phyloP scores from a whole-genome alignment of 2,329 filamentous ascomycete species.

The Cryphonectria japonica region DNA sequence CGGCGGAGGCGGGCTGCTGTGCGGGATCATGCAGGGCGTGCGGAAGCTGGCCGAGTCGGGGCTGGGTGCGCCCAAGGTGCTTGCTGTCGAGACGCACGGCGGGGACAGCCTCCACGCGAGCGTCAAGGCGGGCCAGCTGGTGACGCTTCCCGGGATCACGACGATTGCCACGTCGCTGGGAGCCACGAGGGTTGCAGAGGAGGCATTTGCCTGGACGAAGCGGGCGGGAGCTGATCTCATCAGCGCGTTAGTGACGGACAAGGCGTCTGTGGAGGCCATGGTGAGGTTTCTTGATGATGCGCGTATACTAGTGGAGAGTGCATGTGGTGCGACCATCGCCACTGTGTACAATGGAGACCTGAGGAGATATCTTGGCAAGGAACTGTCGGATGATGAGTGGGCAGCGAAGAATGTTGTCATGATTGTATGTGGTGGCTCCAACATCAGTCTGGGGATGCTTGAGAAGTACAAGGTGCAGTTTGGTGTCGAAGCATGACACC shows the following conservation, averaged over 20 bases:
- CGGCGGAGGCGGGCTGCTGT: slow-evolving; percentile 72
- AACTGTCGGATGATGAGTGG: slow-evolving; percentile 59
- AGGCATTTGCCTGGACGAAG: slow-evolving; percentile 61
- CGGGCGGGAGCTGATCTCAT: slow-evolving; percentile 47
- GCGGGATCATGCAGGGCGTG: slow-evolving; percentile 67
- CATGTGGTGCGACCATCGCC: slow-evolving; percentile 82
- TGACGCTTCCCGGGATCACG: slow-evolving; percentile 71
- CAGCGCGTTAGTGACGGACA: slow-evolving; percentile 70
- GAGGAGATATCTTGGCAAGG: slow-evolving; percentile 60
- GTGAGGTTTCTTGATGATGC: slow-evolving; percentile 82
- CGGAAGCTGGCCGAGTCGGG: slow-evolving; percentile 42
- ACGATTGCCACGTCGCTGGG: slow-evolving; percentile 73
- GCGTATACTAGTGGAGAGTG: slow-evolving; percentile 77
- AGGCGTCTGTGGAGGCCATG: slow-evolving; percentile 78
- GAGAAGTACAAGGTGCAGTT: slow-evolving; percentile 59
- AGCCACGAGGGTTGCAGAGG: slow-evolving; percentile 64
- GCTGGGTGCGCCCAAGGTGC: slow-evolving; percentile 47
- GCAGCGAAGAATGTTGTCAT: slow-evolving; percentile 75
- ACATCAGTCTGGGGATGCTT: slow-evolving; percentile 66
- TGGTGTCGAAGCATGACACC: slow-evolving; percentile 33
- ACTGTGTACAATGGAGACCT: slow-evolving; percentile 67
- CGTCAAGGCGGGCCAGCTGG: slow-evolving; percentile 54
- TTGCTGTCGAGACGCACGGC: slow-evolving; percentile 75
- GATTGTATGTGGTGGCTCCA: slow-evolving; percentile 80
- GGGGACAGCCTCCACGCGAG: slow-evolving; percentile 67